phyloP scores from a whole-genome alignment of 345 rosid genomes.

The Alliaria petiolata region DNA sequence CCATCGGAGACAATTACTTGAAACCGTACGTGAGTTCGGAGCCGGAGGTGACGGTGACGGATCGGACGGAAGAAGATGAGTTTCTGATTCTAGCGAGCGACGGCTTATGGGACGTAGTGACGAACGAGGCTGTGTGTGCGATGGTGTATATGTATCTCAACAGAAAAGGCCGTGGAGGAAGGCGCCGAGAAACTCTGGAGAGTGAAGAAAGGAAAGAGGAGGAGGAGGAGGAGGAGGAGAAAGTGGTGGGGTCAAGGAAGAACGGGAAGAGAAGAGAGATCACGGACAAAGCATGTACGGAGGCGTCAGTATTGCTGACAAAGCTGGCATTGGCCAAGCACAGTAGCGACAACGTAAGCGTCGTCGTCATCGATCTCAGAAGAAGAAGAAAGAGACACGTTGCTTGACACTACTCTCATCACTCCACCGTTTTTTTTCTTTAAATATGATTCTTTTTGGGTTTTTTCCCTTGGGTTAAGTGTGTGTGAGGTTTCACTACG shows the following conservation, averaged over 20 bases:
- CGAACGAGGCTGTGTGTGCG: slow-evolving; percentile 73
- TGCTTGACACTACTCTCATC: slow-evolving; percentile 18
- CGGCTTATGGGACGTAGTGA: slow-evolving; percentile 91
- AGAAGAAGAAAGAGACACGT: slow-evolving; percentile 40
- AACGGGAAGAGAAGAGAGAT: slow-evolving; percentile 34
- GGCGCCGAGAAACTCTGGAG: background rate
- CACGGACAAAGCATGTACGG: slow-evolving; percentile 57
- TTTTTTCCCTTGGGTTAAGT: background rate
- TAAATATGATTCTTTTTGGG: slow-evolving; percentile 13
- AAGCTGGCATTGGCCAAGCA: slow-evolving; percentile 77
- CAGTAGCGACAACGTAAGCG: slow-evolving; percentile 81
- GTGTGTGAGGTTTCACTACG: slow-evolving; percentile 14
- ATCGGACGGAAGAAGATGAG: slow-evolving; percentile 68
- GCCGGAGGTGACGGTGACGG: slow-evolving; percentile 70
- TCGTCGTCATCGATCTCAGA: slow-evolving; percentile 73
- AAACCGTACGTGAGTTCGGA: slow-evolving; percentile 84
- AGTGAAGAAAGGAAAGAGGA: slow-evolving; percentile 11
- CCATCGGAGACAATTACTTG: slow-evolving; percentile 86
- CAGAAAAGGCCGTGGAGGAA: background rate
- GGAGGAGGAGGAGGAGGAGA: background rate
- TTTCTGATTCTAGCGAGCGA: slow-evolving; percentile 80
- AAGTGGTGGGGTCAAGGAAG: slow-evolving; percentile 19
- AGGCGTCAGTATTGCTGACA: slow-evolving; percentile 66
- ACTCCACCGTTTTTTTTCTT: background rate
- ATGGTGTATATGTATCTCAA: slow-evolving; percentile 61